Evolutionary conservation across 2,329 filamentous ascomycete genomes (phyloP).

Genomic region (Pseudocercospora fuligena): DNA sequence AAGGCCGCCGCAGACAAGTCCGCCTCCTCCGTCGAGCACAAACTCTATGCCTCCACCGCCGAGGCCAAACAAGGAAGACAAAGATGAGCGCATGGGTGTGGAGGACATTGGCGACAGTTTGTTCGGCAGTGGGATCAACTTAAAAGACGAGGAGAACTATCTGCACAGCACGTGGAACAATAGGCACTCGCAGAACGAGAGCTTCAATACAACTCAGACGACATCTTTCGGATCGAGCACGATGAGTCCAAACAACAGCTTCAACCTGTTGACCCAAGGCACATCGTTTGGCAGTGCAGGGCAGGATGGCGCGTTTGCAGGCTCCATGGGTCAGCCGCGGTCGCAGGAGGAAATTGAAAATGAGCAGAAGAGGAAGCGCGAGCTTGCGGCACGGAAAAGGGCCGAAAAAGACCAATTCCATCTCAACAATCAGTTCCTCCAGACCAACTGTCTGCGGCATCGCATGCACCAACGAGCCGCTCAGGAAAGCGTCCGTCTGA

Average conservation of each 20-base stretch:
- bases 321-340: constrained; percentile 50
- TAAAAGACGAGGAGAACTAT: constrained; percentile 84
- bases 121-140: constrained; percentile 81
- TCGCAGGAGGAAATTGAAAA: constrained; percentile 71
- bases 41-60: constrained; percentile 65
- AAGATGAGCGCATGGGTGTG: constrained; percentile 62
- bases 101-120: constrained; percentile 85
- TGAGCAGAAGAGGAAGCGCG: constrained; percentile 68
- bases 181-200: constrained; percentile 44
- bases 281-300: constrained; percentile 45
- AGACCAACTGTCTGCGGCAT: constrained; percentile 62
- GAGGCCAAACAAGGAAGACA: constrained; percentile 58
- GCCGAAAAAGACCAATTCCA: constrained; percentile 69
- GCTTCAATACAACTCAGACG: constrained; percentile 42
- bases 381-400: constrained; percentile 65
- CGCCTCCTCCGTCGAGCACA: constrained; percentile 28
- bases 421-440: constrained; percentile 73
- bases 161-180: constrained; percentile 70
- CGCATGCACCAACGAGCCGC: constrained; percentile 62
- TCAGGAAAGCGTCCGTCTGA: constrained; percentile 63
- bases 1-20: constrained; percentile 29
- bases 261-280: constrained; percentile 51
- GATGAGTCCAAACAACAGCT: constrained; percentile 49
- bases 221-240: constrained; percentile 55
- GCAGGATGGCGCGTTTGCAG: constrained; percentile 51